A percentile compares a stretch with the other conserved stretches of the same genome.
phyloP scores from a whole-genome alignment of 164 flowering plant species.

The Kingdonia uniflora region DNA sequence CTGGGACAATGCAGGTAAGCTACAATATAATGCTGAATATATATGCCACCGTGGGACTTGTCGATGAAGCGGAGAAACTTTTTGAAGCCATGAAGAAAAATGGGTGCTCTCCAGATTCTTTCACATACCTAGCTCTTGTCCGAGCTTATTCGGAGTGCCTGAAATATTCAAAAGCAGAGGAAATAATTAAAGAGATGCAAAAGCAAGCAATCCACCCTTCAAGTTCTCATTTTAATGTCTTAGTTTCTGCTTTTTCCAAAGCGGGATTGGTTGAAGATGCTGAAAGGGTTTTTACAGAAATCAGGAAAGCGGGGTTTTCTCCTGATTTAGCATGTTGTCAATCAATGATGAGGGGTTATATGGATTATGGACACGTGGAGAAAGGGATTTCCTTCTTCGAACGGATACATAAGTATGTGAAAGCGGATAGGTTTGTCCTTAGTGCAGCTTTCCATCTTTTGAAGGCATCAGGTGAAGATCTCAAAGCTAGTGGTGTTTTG shows the following conservation, averaged over 20 bases:
- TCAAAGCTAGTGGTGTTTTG: slow-evolving; percentile 33
- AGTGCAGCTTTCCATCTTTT: slow-evolving; percentile 74
- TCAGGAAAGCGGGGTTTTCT: slow-evolving; percentile 27
- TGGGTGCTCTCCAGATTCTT: slow-evolving; percentile 54
- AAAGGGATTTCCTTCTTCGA: slow-evolving; percentile 60
- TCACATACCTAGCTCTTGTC: slow-evolving; percentile 58
- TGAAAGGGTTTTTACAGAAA: slow-evolving; percentile 37
- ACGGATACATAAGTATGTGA: slow-evolving; percentile 19
- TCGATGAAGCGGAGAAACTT: slow-evolving; percentile 52
- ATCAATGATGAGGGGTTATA: slow-evolving; percentile 58
- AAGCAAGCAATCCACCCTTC: slow-evolving; percentile 36
- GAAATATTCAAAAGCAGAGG: slow-evolving; percentile 57
- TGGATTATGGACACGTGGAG: slow-evolving; percentile 53
- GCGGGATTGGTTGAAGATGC: slow-evolving; percentile 55
- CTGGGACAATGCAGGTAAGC: slow-evolving; percentile 49
- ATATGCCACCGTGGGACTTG: slow-evolving; percentile 46
- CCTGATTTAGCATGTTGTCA: slow-evolving; percentile 48
- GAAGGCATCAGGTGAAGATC: slow-evolving; percentile 32
- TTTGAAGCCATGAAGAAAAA: slow-evolving; percentile 46
- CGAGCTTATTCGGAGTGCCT: slow-evolving; percentile 41
- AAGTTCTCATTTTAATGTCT: slow-evolving; percentile 44
- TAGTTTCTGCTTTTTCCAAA: slow-evolving; percentile 37
- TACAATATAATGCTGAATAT: slow-evolving; percentile 69
- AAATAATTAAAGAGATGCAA: slow-evolving; percentile 40
- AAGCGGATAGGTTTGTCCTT: slow-evolving; percentile 49